Evolutionary conservation across 1,284 basidiomycete genomes (phyloP), one percentile per base, ranked within the genome.

Genomic region (Malassezia arunalokei): DNA sequence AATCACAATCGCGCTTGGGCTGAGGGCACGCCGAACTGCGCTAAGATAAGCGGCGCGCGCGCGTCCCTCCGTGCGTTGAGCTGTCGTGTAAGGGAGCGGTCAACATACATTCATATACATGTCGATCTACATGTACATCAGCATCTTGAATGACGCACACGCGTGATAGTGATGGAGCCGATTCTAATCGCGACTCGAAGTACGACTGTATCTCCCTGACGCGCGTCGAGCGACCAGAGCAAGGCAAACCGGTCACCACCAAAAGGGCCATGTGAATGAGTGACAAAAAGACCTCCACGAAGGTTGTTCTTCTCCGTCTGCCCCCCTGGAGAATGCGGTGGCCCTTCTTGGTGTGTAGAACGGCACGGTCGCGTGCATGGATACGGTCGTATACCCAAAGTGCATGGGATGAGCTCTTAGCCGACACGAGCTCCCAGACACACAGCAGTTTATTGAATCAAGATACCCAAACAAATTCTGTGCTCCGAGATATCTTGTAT

Each of bases 161-260:
- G 5, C 65, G 35, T 17, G 42, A 51, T 6, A 57, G 54, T 8
- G 39, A 32, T n/a, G 65, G 68, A 8, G 76, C 66, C 38, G 80
- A 76, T 15, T 74, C 63, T 7, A 89, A 73, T 30, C 80, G 79
- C 6, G 58, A 43, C 51, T 84, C 77, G 40, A 96, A 77, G 63
- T 81, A 79, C 2, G 68, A 62, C 40, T 79, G 78, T 47, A 96
- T 78, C 68, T 89, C 81, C 1, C 74, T 59, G 0, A 83, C 83
- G 41, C 89, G 77, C n/a, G 74, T 78, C 0, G 85, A 81, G 74
- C 96, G 95, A 49, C 92, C 91, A 39, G 85, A 84, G 64, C 79
- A 83, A 0, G 92, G 91, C 74, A 81, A 89, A 8, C 92, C 92
- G n/a, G 85, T 82, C 38, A 96, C 78, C 3, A 89, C 91, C 61